Conservation (phyloP, 2,329 filamentous ascomycete genomes). For the Calonectria ilicicola region DNA sequence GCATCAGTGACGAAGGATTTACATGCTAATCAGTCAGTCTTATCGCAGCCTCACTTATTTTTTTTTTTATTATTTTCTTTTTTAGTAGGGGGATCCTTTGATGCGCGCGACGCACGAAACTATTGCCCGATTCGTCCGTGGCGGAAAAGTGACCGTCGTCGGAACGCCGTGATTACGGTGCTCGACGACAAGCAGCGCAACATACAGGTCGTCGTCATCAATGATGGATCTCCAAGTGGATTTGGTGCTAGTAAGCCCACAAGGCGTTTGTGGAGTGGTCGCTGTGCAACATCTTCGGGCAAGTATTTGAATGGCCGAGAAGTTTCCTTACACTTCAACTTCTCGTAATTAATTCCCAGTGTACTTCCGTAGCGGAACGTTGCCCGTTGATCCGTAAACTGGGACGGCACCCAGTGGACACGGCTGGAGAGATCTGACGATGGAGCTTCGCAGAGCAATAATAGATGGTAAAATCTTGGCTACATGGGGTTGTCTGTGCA, state of each 20-base stretch:
- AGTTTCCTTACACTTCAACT: background rate
- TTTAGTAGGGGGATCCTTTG: background rate
- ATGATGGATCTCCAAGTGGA: background rate
- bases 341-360: background rate
- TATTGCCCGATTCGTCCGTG: background rate
- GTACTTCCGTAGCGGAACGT: background rate
- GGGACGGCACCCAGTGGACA: background rate
- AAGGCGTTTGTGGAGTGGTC: background rate
- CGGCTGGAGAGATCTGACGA: background rate
- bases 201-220: slow-evolving; percentile 2
- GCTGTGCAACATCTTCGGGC: background rate
- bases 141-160: background rate
- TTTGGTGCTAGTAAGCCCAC: background rate
- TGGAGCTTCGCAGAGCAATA: slow-evolving; percentile 5
- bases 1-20: background rate
- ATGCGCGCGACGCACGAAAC: background rate
- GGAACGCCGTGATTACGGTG: background rate
- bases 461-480: slow-evolving; percentile 14
- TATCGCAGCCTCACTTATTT: background rate
- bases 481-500: slow-evolving; percentile 11
- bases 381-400: slow-evolving; percentile 1
- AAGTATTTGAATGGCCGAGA: background rate
- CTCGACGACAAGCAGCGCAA: background rate
- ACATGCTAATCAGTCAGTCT: background rate
- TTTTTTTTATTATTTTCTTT: too few relatives aligned